Evolutionary conservation across 2,329 filamentous ascomycete genomes (phyloP), one percentile per base, ranked within the genome.

Genomic region (Monascus ruber): DNA sequence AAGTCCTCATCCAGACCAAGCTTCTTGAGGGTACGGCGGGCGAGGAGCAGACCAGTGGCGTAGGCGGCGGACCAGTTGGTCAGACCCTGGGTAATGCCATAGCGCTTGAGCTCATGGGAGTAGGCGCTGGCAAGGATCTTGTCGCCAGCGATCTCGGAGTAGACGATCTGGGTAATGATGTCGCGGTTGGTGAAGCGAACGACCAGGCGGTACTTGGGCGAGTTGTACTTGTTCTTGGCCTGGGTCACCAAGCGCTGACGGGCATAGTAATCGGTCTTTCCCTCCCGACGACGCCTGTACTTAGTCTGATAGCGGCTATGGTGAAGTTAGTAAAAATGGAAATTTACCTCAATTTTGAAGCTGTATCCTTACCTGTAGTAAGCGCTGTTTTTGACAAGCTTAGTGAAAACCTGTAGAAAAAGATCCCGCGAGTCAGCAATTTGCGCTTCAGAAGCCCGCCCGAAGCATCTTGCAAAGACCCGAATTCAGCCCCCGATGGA

Each of bases 141-240:
- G 82, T 98, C 91, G 64, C 91, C 91, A 54, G 77, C 80, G 74
- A 98, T 84, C 78, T 98, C 91, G 46, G 91, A 93, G 66, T 78
- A 83, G 68, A 98, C 80, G 68, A 98, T 91, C 77, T 98, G 91
- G 74, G 80, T 81, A 74, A 96, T 84, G 76, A 96, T 94, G 79
- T 98, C 89, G 72, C 87, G 86, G 83, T 96, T 94, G 78, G 86
- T 93, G 83, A 94, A 94, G 70, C 91, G 91, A 68, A 98, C 86
- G 55, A 98, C 91, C 65, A 98, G 83, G 66, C 91, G 85, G 83
- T 98, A 96, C 81, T 98, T 98, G 73, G 91, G 91, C 51, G 91
- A 84, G 75, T 94, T 94, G 84, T 96, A 98, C 84, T 98, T 98
- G 86, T 98, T 98, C 86, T 96, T 98, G 75, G 91, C 91, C 80